phyloP scores from a whole-genome alignment of 441 rosid species.

The Cnidoscolus chayamansa region DNA sequence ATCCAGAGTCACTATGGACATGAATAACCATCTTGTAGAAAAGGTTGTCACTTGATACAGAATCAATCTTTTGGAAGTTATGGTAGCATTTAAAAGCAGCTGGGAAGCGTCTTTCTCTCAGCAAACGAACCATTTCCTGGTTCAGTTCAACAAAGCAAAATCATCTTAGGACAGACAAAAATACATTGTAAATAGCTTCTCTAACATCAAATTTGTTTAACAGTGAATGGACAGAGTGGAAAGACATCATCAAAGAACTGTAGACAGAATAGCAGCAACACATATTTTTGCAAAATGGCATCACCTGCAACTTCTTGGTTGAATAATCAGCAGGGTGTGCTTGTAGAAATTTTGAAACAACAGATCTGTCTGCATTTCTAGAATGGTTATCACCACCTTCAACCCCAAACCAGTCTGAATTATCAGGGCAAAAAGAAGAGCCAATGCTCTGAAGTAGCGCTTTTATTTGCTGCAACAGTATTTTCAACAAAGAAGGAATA shows the following conservation, averaged over 20 bases:
- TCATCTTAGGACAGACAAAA: slow-evolving; percentile 18
- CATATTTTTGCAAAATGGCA: slow-evolving; percentile 14
- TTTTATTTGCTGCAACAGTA: slow-evolving; percentile 69
- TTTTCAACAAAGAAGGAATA: slow-evolving; percentile 23
- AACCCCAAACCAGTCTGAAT: slow-evolving; percentile 73
- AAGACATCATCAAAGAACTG: slow-evolving; percentile 1
- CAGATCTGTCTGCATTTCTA: slow-evolving; percentile 77
- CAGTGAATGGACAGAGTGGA: background rate
- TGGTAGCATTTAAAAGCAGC: slow-evolving; percentile 85
- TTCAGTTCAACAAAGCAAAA: slow-evolving; percentile 30
- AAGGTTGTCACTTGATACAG: slow-evolving; percentile 64
- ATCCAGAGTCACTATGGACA: slow-evolving; percentile 79
- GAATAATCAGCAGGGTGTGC: slow-evolving; percentile 79
- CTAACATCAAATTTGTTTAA: background rate
- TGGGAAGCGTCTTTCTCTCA: slow-evolving; percentile 74
- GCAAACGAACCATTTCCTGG: slow-evolving; percentile 90
- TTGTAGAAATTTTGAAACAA: slow-evolving; percentile 73
- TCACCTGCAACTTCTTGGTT: slow-evolving; percentile 80
- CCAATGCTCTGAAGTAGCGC: slow-evolving; percentile 79
- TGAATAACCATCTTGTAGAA: slow-evolving; percentile 91
- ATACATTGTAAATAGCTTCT: background rate
- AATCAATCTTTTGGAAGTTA: slow-evolving; percentile 68
- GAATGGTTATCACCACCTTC: slow-evolving; percentile 51
- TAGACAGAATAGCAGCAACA: slow-evolving; percentile 3
- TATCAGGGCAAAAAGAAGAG: slow-evolving; percentile 67